Base-by-base conservation (phyloP, 2,329 filamentous ascomycete species). In the Metarhizium humberi region DNA sequence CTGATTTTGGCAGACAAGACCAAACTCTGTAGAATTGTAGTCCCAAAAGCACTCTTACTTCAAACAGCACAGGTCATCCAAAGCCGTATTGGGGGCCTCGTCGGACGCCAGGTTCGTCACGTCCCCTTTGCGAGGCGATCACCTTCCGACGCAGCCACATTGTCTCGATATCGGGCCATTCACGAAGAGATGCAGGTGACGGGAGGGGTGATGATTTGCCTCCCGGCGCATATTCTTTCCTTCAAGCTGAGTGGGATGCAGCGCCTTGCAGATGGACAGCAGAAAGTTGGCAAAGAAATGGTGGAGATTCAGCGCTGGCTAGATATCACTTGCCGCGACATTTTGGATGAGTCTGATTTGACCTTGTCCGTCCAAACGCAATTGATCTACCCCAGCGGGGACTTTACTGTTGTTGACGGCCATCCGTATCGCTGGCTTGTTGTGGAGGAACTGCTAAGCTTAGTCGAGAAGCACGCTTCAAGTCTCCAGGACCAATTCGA, bases 271-370 rank as follows among this genome's bases (percentile, higher is more conserved):
- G 32, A 34, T 34, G 7, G 32, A 7, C 32, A 73, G 3, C 54
- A 73, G 0, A 53, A 64, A 0, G 68, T 77, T 38, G 77, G 78
- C 0, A 63, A 60, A 0, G 61, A 60, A 1, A 80, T 87, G 75
- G 68, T 85, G 2, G 63, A 66, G 0, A 72, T 74, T 0, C 79
- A 86, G 32, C 56, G 64, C 0, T 81, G 77, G 71, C 63, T 87
- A 6, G 69, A 78, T 2, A 56, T 57, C 0, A 62, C 70, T 2
- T 78, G 75, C 3, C 75, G 84, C 0, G 85, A 89, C 61, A 72
- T 88, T 0, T 67, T 88, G 0, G 85, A 88, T 58, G 85, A 88
- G 61, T 85, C 76, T 2, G 81, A 84, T 57, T 73, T 77, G 43
- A 82, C 77, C 0, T 64, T 85, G 0, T 75, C 75, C 0, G 72